Evolutionary conservation across 2,329 filamentous ascomycete genomes (phyloP), one percentile per base, ranked within the genome.

Genomic region (Annulohypoxylon truncatum): DNA sequence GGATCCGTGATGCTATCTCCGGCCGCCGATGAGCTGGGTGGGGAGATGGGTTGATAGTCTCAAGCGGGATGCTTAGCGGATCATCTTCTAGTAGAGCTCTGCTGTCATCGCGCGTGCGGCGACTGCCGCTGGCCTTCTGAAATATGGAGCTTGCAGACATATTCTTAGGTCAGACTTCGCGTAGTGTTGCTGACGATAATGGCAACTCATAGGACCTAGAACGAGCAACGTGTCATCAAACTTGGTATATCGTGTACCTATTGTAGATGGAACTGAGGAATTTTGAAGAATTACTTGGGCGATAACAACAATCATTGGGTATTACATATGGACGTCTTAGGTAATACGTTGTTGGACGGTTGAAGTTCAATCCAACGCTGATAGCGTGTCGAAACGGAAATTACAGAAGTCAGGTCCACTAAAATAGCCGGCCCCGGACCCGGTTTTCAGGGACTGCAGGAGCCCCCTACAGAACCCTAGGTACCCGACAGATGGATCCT

Each of bases 51-150:
- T 68, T 61, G 18, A 47, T 50, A 24, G 56, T 64, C 44, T 70
- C 71, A 13, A 74, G 65, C n/a, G 66, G 67, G 40, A 72, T 72
- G 44, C 66, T 66, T 33, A 71, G 58, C 20, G 68, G 67, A 48
- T 74, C 71, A 47, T 73, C 71, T 46, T 71, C 71, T 15, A 73
- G 59, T 8, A 74, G 57, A 53, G 66, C 67, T 55, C 55, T 64
- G 52, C 44, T 60, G 44, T 71, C 73, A 51, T 71, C 70, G 20
- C 48, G 29, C 51, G 13, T 38, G 1, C 33, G 66, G 9, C 29
- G 61, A 12, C 28, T 42, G 29, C 62, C 33, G 4, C 20, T 18
- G 0, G 31, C 35, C 26, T 42, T 48, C 20, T 31, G 47, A 31
- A 61, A 44, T 20, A 71, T 40, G 8, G 53, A 40, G 35, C 65